A percentile compares a stretch with the other conserved stretches of the same genome.
phyloP scores from a whole-genome alignment of 2,329 filamentous ascomycete genomes.

The Fusarium pilosicola region DNA sequence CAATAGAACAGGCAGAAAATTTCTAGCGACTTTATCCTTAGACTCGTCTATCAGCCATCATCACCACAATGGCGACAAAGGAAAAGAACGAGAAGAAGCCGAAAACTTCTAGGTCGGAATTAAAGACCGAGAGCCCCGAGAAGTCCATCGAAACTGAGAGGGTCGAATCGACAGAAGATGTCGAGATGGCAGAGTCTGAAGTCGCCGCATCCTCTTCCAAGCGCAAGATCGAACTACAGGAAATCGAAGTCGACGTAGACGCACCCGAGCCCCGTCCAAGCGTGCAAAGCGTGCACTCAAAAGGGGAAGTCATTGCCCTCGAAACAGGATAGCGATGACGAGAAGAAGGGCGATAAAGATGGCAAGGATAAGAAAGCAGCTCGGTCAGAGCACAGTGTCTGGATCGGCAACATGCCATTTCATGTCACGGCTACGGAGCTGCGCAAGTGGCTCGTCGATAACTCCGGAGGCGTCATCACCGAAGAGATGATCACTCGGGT shows the following conservation, averaged over 20 bases:
- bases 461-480: slow-evolving; percentile 72
- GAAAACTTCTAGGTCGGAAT: slow-evolving; percentile 30
- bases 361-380: slow-evolving; percentile 56
- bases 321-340: slow-evolving; percentile 51
- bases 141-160: slow-evolving; percentile 20
- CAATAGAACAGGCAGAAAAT: slow-evolving; percentile 1
- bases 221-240: slow-evolving; percentile 75
- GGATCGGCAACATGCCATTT: slow-evolving; percentile 97
- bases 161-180: slow-evolving; percentile 20
- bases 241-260: slow-evolving; percentile 88
- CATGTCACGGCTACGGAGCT: slow-evolving; percentile 78
- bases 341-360: slow-evolving; percentile 47
- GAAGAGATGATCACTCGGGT: slow-evolving; percentile 83
- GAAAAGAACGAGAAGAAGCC: slow-evolving; percentile 41
- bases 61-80: slow-evolving; percentile 43
- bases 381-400: slow-evolving; percentile 86
- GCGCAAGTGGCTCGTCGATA: slow-evolving; percentile 80
- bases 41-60: slow-evolving; percentile 2
- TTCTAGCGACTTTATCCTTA: slow-evolving; percentile 24
- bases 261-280: slow-evolving; percentile 97
- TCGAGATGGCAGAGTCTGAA: slow-evolving; percentile 26
- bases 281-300: slow-evolving; percentile 90
- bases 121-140: slow-evolving; percentile 22
- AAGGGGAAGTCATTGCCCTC: slow-evolving; percentile 73
- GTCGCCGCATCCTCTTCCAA: slow-evolving; percentile 55